phyloP scores from a whole-genome alignment of 108 stramenopile genomes.

The Conticribra guillardii region DNA sequence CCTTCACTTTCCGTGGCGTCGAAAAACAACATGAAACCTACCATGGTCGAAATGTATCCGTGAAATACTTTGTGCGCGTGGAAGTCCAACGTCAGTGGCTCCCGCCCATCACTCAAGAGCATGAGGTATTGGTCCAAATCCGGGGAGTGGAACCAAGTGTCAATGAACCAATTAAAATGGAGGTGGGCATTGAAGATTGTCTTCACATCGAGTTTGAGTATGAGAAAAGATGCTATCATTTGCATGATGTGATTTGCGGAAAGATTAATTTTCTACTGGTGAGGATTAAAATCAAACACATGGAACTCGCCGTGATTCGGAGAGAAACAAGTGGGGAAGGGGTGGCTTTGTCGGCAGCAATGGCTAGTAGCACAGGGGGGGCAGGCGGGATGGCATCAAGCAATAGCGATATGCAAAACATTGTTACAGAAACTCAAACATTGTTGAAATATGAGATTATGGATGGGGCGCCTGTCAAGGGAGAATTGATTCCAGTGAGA shows the following conservation, averaged over 20 bases:
- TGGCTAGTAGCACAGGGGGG: conserved; percentile 14
- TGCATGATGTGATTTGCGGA: conserved; percentile 94
- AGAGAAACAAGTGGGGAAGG: conserved; percentile 93
- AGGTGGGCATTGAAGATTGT: conserved; percentile 99
- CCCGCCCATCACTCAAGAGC: conserved; percentile 84
- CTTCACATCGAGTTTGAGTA: conserved; percentile 99
- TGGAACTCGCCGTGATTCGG: conserved; percentile 98
- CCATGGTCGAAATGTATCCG: conserved; percentile 93
- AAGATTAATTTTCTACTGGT: conserved; percentile 98
- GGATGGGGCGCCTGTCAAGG: conserved; percentile 99
- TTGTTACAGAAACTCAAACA: conserved; percentile 96
- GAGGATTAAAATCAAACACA: conserved; percentile 98
- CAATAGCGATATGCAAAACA: conserved; percentile 55
- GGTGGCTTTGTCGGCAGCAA: conserved; percentile 59
- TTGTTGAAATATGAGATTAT: conserved; percentile 98
- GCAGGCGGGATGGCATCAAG: not conserved
- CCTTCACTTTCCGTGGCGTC: conserved; percentile 90
- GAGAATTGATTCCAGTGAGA: conserved; percentile 88
- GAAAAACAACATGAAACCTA: conserved; percentile 93
- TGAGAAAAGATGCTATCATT: conserved; percentile 89
- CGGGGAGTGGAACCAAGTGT: conserved; percentile 71
- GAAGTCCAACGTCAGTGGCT: conserved; percentile 89
- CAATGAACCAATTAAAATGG: conserved; percentile 95
- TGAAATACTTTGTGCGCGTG: conserved; percentile 96
- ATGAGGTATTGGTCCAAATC: conserved; percentile 92